Evolutionary conservation across 345 rosid species (phyloP), one percentile per base, ranked within the genome.

Genomic region (Aquilaria malaccensis): DNA sequence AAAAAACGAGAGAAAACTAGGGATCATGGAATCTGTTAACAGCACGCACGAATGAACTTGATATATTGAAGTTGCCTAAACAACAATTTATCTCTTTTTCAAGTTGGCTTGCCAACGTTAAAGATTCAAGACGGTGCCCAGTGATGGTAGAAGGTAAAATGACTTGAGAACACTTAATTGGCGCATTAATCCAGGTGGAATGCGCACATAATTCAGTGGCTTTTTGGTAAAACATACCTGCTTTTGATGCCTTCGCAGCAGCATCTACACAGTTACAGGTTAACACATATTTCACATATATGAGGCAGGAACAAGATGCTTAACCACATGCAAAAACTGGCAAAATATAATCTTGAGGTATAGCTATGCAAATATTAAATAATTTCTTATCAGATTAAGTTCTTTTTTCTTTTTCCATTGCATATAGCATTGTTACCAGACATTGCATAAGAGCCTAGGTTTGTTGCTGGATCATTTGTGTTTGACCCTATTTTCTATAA

Each of bases 51-150:
- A 79, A 68, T 53, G 81, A 79, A 79, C 83, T 87, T 6, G 88
- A 65, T 65, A 89, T 74, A 61, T 72, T 48, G 62, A 76, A 75
- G 72, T 74, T 67, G 65, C 81, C 73, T 2, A 67, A 56, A 72
- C 46, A 67, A 66, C 62, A 81, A 63, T 47, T 69, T 61, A 93
- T 89, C 77, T 89, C 97, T 67, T 79, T 81, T 70, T 94, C 81
- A 15, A 93, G 91, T 69, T 93, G 96, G 71, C 86, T 83, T 22
- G 98, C 96, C 58, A 89, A 77, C 91, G 84, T 89, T 54, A 93
- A 63, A 53, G 94, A 82, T 72, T 89, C 89, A 50, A 93, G 65
- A 41, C 91, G 93, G 64, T 85, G 81, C 91, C 80, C 73, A 87
- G 48, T 9, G 98, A 93, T 10, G 97, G 98, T 32, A 89, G 75